phyloP scores from a whole-genome alignment of 78 protist species.

The Chrysochromulina tobinii region DNA sequence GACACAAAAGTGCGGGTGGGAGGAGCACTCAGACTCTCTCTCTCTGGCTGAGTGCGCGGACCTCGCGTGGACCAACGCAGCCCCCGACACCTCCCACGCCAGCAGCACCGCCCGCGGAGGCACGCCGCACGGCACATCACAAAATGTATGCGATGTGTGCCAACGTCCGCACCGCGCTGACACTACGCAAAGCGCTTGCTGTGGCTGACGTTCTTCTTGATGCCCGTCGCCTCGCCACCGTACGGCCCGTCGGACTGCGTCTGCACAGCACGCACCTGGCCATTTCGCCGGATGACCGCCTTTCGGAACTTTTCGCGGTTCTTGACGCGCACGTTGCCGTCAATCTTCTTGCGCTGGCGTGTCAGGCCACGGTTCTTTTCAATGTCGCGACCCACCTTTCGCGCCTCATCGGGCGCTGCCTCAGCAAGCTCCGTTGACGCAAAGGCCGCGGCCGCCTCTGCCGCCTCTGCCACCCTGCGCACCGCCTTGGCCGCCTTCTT shows the following conservation, averaged over 20 bases:
- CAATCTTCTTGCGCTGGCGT: conserved; percentile 27
- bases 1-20: too few species aligned
- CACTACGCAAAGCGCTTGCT: neutral
- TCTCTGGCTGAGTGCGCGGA: too few species aligned
- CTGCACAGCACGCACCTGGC: conserved; percentile 4
- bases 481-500: neutral
- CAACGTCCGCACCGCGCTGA: too few species aligned
- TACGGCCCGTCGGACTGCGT: neutral
- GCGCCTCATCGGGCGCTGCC: neutral
- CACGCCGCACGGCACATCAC: too few species aligned
- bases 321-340: conserved; percentile 9
- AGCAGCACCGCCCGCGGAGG: too few species aligned
- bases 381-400: neutral
- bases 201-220: neutral
- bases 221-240: conserved; percentile 18
- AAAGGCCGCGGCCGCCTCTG: neutral
- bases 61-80: too few species aligned
- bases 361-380: conserved; percentile 17
- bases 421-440: neutral
- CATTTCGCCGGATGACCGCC: conserved; percentile 10
- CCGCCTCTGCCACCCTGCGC: neutral
- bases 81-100: too few species aligned
- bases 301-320: conserved; percentile 18
- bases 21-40: too few species aligned
- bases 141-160: too few species aligned